Base-by-base conservation (phyloP, 106 monocot species). In the Triglochin maritima region DNA sequence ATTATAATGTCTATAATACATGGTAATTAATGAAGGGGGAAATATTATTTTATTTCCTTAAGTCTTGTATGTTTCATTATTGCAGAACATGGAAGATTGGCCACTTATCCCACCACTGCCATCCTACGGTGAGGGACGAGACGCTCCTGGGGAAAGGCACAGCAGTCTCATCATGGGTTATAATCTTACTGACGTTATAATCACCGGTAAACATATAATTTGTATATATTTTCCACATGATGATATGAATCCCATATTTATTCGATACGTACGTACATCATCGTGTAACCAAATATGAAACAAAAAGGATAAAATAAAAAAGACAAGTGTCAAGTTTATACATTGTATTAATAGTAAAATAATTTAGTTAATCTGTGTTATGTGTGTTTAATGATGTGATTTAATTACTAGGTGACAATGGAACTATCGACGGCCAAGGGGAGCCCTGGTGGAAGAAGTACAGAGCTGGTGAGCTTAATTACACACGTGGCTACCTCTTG, bases 121-220 rank as follows among this genome's bases (percentile, higher is more conserved):
- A 2, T 90, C 90, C 4, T 90, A 90, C 48, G 90, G 90, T 6
- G 75, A 79, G 65, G 90, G 87, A 57, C 87, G 84, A 57, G 91
- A 87, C 64, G 57, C 48, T 8, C 80, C 78, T 41, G 87, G 92
- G 2, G 78, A 82, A 53, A 78, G 92, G 70, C 81, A 82, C 80
- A 81, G 74, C 78, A 92, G 82, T 69, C 76, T 87, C 49, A 74
- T 87, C 58, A 47, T 51, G 50, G 92, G 92, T 63, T 70, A 63
- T 6, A 85, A 92, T 15, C 92, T 92, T 74, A 92, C 87, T 15
- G 92, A 92, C 68, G 92, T 92, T 2, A 70, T 88, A 64, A 69
- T 69, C 69, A 69, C 69, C 43, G 69, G 69, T 51, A 43, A 55
- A 44, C 50, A 59, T 44, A 55, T 55, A 55, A 55, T 4, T 55